phyloP scores from a whole-genome alignment of 2,329 filamentous ascomycete genomes.

The Penicillium sp. region DNA sequence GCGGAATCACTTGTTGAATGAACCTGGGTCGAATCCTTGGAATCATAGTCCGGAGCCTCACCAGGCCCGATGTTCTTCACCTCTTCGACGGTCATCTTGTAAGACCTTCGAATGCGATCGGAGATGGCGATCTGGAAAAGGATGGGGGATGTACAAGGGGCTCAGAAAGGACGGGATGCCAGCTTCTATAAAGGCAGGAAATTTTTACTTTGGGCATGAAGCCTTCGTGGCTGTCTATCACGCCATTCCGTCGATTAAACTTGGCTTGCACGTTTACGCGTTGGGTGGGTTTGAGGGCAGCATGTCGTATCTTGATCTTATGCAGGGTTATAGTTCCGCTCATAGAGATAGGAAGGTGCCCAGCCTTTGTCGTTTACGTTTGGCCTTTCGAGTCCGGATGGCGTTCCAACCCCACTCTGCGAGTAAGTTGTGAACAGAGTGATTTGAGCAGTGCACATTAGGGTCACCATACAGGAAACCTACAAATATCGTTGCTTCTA shows the following conservation, averaged over 20 bases:
- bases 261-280: background rate
- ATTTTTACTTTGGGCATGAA: background rate
- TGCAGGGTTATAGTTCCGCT: background rate
- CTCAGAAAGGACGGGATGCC: background rate
- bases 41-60: background rate
- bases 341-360: background rate
- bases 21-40: conserved; percentile 9
- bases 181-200: background rate
- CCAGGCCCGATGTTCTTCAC: conserved; percentile 3
- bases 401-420: background rate
- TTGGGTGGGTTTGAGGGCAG: background rate
- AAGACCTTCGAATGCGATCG: background rate
- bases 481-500: background rate
- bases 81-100: conserved; percentile 20
- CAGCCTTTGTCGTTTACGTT: background rate
- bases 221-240: conserved; percentile 17
- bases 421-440: too few species aligned
- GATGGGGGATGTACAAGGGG: background rate
- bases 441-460: too few species aligned
- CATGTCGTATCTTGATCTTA: background rate
- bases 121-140: background rate
- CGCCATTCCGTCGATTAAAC: conserved; percentile 20
- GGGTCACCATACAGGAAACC: background rate
- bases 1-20: conserved; percentile 11
- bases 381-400: background rate